phyloP scores from a whole-genome alignment of 2,329 filamentous ascomycete species.

The Fusarium newnesense region DNA sequence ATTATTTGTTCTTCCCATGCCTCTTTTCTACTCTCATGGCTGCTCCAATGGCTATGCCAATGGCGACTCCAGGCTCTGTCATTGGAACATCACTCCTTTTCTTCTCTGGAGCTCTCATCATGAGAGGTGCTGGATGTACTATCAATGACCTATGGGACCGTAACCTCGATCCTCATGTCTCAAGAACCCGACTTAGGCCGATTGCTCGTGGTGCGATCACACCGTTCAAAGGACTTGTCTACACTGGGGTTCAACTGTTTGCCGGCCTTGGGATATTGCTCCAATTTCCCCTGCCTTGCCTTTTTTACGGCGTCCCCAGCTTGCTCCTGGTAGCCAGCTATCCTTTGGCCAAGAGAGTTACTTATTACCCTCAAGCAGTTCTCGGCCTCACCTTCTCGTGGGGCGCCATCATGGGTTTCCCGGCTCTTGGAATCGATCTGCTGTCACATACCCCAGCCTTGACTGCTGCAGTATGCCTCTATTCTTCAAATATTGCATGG shows the following conservation, averaged over 20 bases:
- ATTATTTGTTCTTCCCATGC: conserved; percentile 88
- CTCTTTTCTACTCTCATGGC: conserved; percentile 86
- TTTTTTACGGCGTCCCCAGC: conserved; percentile 82
- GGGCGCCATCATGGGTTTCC: conserved; percentile 90
- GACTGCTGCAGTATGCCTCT: conserved; percentile 74
- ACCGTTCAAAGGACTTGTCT: conserved; percentile 76
- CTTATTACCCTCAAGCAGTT: conserved; percentile 86
- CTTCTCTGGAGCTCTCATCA: conserved; percentile 79
- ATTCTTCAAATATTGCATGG: conserved; percentile 84
- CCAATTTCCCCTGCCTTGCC: conserved; percentile 78
- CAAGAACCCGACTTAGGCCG: conserved; percentile 79
- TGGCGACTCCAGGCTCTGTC: conserved; percentile 69
- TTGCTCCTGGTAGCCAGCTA: conserved; percentile 79
- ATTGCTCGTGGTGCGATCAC: conserved; percentile 83
- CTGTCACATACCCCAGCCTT: conserved; percentile 71
- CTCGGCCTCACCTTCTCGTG: conserved; percentile 88
- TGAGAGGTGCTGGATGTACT: conserved; percentile 88
- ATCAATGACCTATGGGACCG: conserved; percentile 94
- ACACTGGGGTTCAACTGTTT: conserved; percentile 78
- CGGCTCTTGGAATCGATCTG: conserved; percentile 82
- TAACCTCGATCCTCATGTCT: conserved; percentile 83
- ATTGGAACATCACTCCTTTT: conserved; percentile 76
- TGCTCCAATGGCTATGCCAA: conserved; percentile 73
- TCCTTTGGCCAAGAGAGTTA: conserved; percentile 85
- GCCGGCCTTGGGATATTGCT: conserved; percentile 78